Evolutionary conservation across 2,329 filamentous ascomycete species (phyloP).

Genomic region (Alternaria solani): DNA sequence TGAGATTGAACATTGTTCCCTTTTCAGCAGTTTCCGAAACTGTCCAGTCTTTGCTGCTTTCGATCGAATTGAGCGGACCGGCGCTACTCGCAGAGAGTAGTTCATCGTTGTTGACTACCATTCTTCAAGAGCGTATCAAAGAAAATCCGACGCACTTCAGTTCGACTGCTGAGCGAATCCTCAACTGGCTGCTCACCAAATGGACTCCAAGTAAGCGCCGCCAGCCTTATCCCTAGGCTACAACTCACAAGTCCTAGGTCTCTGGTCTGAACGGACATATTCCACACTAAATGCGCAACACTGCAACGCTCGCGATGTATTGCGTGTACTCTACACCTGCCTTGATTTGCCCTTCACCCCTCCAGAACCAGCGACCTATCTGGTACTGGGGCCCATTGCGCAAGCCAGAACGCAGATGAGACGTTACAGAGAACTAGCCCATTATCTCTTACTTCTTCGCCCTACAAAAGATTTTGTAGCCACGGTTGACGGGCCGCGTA

Average conservation of each 20-base stretch:
- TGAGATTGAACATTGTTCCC: constrained; percentile 71
- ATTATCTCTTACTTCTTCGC: constrained; percentile 59
- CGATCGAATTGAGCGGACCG: constrained; percentile 83
- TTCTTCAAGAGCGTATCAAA: constrained; percentile 72
- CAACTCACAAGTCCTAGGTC: constrained; percentile 42
- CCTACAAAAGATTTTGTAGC: constrained; percentile 16
- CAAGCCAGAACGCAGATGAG: constrained; percentile 55
- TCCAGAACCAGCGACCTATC: constrained; percentile 35
- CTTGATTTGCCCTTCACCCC: constrained; percentile 61
- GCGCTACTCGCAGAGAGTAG: constrained; percentile 80
- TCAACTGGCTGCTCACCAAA: constrained; percentile 80
- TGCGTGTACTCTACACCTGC: constrained; percentile 74
- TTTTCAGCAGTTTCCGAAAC: constrained; percentile 73
- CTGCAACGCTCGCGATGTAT: constrained; percentile 70
- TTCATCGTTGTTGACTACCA: constrained; percentile 72
- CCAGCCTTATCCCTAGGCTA: too few relatives aligned
- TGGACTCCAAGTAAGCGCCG: constrained; percentile 78
- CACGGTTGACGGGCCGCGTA: constrained; percentile 1
- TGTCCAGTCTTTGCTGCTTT: constrained; percentile 75
- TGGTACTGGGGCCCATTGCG: constrained; percentile 52
- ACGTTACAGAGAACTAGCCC: constrained; percentile 53
- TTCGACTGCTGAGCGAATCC: constrained; percentile 72
- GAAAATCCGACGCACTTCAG: constrained; percentile 74
- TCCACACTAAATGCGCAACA: constrained; percentile 70
- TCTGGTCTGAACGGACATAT: constrained; percentile 68